Evolutionary conservation across 2,329 filamentous ascomycete genomes (phyloP), one percentile per base, ranked within the genome.

Genomic region (Rutstroemia sp.): DNA sequence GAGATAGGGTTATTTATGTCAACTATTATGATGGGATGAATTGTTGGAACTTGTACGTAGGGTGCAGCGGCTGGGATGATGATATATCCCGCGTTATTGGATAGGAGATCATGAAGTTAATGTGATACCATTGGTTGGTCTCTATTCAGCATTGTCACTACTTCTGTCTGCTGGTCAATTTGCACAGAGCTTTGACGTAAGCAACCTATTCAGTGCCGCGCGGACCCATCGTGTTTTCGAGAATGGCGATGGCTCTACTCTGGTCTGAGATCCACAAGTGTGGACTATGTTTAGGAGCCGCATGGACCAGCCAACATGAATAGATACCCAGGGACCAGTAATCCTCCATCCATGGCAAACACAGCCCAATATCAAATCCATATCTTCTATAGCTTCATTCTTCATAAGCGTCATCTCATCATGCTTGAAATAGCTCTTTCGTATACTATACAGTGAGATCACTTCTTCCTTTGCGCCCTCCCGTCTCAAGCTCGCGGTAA

Each of bases 341-440:
- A 46, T 63, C 62, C 39, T 66, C 65, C 46, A 63, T 64, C n/a
- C 60, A 51, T n/a, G 59, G 62, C n/a, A 61, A 64, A 38, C 57
- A 63, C 49, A 60, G 64, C 4, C 27, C 42, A 23, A 37, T 44
- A 12, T 38, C 53, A 17, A 14, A 23, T 10, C 53, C 41, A 37
- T 44, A 25, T n/a, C 25, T 42, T 0, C 19, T 10, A n/a, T 10
- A 9, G 3, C 51, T 17, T 25, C 30, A 16, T 4, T 39, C 14
- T 17, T 51, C n/a, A 44, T 44, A 12, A 4, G 49, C 25, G 0
- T 17, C 10, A n/a, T 50, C 7, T 50, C 10, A 37, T 55, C 14
- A 30, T 38, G 16, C 25, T 45, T 23, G 38, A 37, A 5, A 7
- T 55, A 7, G 7, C 53, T 2, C n/a, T 27, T 14, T 45, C 46